phyloP scores from a whole-genome alignment of 1,284 basidiomycete genomes.

The Moniliophthora roreri region DNA sequence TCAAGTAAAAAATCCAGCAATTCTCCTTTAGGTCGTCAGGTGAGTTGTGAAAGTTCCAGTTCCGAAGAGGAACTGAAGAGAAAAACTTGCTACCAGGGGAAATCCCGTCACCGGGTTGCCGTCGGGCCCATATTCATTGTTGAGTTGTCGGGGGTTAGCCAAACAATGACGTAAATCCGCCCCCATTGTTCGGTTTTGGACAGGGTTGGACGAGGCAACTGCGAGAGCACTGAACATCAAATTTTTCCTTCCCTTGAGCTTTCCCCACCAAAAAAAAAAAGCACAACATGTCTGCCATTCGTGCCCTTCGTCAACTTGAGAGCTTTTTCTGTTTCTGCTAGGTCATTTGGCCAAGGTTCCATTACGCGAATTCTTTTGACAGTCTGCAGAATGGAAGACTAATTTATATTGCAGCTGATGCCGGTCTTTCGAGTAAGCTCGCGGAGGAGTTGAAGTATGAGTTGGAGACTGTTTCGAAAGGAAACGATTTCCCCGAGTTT shows the following conservation, averaged over 20 bases:
- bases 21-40: no score
- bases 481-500: conserved; percentile 69
- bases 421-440: conserved; percentile 73
- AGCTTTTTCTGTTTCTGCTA: conserved; percentile 57
- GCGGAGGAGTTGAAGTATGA: conserved; percentile 88
- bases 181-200: no score
- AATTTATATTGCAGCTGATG: conserved; percentile 64
- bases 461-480: conserved; percentile 51
- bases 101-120: no score
- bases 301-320: conserved; percentile 46
- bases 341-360: conserved; percentile 58
- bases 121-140: no score
- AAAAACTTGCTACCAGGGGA: no score
- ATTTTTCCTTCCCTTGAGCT: not conserved
- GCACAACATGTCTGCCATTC: conserved; percentile 44
- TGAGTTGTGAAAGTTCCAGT: no score
- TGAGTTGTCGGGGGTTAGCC: no score
- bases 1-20: no score
- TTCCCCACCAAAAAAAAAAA: not conserved
- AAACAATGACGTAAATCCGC: no score
- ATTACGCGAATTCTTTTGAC: conserved; percentile 45
- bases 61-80: no score
- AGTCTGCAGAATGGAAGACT: not conserved
- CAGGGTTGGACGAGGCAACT: no score
- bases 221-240: no score